These are phyloP conservation scores for Ogataea naganishii DNA, from an alignment of 805 yeast species.

Conservation along the genomic window DNA sequence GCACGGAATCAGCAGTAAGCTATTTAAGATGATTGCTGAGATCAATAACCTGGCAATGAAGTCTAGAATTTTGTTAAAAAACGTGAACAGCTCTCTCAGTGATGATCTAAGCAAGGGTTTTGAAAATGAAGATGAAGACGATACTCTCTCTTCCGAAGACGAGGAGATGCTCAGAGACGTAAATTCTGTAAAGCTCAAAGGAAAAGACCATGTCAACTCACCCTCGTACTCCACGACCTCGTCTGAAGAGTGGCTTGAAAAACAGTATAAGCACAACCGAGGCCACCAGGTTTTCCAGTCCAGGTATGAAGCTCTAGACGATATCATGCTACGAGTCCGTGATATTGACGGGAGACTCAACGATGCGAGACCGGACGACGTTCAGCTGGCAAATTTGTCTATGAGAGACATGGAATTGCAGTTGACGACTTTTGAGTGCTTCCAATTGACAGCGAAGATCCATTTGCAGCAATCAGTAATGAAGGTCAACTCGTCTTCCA, in stretches of 20 bases:
- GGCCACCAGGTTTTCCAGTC: slow-evolving; percentile 6
- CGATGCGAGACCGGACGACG: slow-evolving; percentile 40
- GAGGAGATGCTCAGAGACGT: slow-evolving; percentile 6
- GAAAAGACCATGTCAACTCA: slow-evolving; percentile 6
- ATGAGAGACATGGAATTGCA: slow-evolving; percentile 54
- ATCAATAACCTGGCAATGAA: slow-evolving; percentile 53
- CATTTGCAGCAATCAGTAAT: slow-evolving; percentile 61
- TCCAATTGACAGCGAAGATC: slow-evolving; percentile 59
- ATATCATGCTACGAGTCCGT: slow-evolving; percentile 25
- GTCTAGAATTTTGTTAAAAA: slow-evolving; percentile 30
- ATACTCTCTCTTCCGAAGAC: slow-evolving; percentile 3
- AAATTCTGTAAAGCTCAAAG: slow-evolving; percentile 7
- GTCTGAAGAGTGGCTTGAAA: slow-evolving; percentile 9
- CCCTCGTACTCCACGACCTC: slow-evolving; percentile 17
- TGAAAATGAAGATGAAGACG: slow-evolving; percentile 4
- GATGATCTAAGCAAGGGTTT: slow-evolving; percentile 5
- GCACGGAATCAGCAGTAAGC: slow-evolving; percentile 61
- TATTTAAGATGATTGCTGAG: slow-evolving; percentile 61
- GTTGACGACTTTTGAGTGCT: slow-evolving; percentile 60
- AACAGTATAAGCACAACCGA: slow-evolving; percentile 8
- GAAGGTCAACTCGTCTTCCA: slow-evolving; percentile 47
- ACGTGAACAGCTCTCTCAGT: slow-evolving; percentile 18
- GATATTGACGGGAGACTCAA: slow-evolving; percentile 42
- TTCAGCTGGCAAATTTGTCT: slow-evolving; percentile 28
- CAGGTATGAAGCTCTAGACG: slow-evolving; percentile 25